phyloP scores from a whole-genome alignment of 192 early-diverging fungal species.

The Mortierella alpina region DNA sequence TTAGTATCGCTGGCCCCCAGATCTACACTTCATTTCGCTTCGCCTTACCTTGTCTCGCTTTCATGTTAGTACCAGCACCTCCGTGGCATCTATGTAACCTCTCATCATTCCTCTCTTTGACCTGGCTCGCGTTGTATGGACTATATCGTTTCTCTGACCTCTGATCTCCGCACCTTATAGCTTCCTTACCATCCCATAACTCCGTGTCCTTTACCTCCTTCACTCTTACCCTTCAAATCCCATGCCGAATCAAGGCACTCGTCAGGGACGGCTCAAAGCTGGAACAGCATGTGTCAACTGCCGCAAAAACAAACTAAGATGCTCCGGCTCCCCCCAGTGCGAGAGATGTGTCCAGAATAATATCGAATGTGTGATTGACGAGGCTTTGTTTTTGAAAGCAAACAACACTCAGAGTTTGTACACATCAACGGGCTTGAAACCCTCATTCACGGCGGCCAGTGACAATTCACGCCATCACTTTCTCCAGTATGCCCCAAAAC shows the following conservation, averaged over 20 bases:
- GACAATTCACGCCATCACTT: background rate
- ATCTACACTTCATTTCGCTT: no score
- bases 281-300: conserved; percentile 40
- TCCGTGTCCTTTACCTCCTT: background rate
- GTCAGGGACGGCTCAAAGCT: conserved; percentile 30
- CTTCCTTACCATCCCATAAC: no score
- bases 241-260: background rate
- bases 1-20: no score
- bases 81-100: no score
- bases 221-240: background rate
- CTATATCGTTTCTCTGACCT: no score
- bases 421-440: background rate
- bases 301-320: conserved; percentile 28
- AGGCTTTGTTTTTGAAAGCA: conserved; percentile 28
- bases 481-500: background rate
- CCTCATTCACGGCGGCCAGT: background rate
- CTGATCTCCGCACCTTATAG: no score
- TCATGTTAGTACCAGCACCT: no score
- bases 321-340: conserved; percentile 31
- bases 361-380: conserved; percentile 27
- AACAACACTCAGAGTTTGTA: conserved; percentile 14
- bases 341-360: conserved; percentile 24
- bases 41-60: no score
- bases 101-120: no score
- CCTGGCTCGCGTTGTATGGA: no score